Evolutionary conservation across 352 stramenopile genomes (phyloP), one percentile per base, ranked within the genome.

Genomic region (Pelagophyceae sp.): DNA sequence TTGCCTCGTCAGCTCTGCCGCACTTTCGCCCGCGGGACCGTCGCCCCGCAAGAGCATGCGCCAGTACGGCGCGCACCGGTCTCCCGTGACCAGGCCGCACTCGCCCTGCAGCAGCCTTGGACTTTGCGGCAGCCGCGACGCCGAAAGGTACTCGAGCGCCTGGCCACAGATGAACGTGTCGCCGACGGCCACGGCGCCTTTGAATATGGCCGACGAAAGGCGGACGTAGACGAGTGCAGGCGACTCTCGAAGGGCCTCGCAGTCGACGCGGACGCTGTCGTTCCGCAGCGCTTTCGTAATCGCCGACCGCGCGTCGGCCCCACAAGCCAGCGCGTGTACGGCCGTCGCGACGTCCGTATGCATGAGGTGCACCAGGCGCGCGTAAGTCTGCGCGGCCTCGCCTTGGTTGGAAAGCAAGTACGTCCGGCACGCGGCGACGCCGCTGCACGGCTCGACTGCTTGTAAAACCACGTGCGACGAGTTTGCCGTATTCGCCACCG

Each of bases 181-280:
- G 67, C 67, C 67, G 67, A 74, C 67, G 67, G 67, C 33, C 2
- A 74, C 67, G 67, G 38, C 67, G 38, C 38, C 67, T 1, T 19
- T 1, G 29, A 1, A 27, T 23, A 58, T 6, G 1, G 11, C 1
- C 38, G 31, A 0, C 5, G 61, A 6, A 1, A 71, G 29, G 35
- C 67, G 67, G 5, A 58, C 67, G 67, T 58, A 74, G 35, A 58
- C 38, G 33, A 74, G 27, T 11, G 0, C 19, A 15, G 5, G 29
- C 23, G 31, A 5, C 58, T 65, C 25, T 15, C 20, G 15, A 27
- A 65, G 58, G 2, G 17, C 29, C 11, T 15, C 31, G 29, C 3
- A n/a, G 31, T 45, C 63, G 29, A 50, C 6, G 31, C 29, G 29
- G 63, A 38, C 31, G 63, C 63, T n/a, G 31, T 72, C 63, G 29